Conservation (phyloP, 495 filamentous ascomycete genomes). For the Massariosphaeria phaeospora region DNA sequence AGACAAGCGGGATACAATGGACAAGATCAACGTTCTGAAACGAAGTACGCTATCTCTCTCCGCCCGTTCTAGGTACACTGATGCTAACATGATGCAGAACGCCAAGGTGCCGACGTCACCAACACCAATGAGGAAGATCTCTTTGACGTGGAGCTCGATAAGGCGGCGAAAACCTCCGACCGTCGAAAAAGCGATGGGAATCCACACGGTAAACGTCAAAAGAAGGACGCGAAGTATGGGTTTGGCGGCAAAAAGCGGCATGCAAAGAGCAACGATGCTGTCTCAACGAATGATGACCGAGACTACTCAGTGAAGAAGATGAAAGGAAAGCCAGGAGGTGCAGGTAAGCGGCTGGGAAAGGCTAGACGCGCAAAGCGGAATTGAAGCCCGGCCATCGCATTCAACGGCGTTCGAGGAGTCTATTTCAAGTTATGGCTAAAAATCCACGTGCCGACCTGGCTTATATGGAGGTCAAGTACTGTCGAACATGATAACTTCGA, state of each 20-base stretch:
- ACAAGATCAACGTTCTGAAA: conserved; percentile 91
- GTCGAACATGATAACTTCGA: too few species aligned
- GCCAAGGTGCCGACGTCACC: conserved; percentile 60
- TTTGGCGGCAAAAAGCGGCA: conserved; percentile 92
- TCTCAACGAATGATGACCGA: conserved; percentile 69
- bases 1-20: conserved; percentile 82
- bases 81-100: conserved; percentile 54
- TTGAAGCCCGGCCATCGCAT: too few species aligned
- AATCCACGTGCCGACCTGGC: too few species aligned
- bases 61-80: conserved; percentile 29
- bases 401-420: too few species aligned
- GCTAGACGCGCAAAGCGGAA: conserved; percentile 50
- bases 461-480: too few species aligned
- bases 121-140: conserved; percentile 74
- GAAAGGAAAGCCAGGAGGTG: conserved; percentile 54
- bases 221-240: conserved; percentile 89
- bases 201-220: conserved; percentile 68
- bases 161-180: conserved; percentile 44
- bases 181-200: conserved; percentile 35
- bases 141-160: conserved; percentile 91
- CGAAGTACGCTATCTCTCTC: conserved; percentile 60
- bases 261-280: conserved; percentile 81
- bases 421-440: too few species aligned
- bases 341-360: conserved; percentile 56
- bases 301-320: conserved; percentile 78